Evolutionary conservation across 2,329 filamentous ascomycete species (phyloP).

Genomic region (Aspergillus aculeatinus): DNA sequence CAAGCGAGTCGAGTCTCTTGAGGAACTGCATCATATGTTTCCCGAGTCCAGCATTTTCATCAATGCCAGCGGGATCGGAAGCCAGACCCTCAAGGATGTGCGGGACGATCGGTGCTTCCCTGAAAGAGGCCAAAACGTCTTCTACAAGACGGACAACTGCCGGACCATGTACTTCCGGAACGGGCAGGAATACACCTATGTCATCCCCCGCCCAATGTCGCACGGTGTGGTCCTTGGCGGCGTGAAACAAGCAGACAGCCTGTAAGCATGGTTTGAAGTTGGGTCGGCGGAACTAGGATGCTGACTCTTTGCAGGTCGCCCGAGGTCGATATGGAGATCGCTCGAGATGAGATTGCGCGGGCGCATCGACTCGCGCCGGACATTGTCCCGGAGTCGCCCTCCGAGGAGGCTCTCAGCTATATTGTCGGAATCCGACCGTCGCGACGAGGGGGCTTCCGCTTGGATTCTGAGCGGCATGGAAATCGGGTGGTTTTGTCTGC

Average conservation of each 20-base stretch:
- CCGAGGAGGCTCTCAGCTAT: conserved; percentile 29
- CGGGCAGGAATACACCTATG: conserved; percentile 40
- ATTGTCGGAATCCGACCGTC: conserved; percentile 40
- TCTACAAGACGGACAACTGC: conserved; percentile 32
- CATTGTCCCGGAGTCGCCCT: conserved; percentile 33
- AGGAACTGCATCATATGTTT: conserved; percentile 36
- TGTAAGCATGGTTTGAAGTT: conserved; percentile 23
- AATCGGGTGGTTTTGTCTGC: conserved; percentile 33
- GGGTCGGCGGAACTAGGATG: neutral
- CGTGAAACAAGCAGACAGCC: conserved; percentile 33
- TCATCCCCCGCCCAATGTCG: conserved; percentile 38
- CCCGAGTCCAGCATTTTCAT: conserved; percentile 38
- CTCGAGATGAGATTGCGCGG: conserved; percentile 40
- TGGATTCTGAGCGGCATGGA: conserved; percentile 31
- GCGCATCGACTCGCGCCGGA: conserved; percentile 39
- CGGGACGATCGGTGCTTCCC: conserved; percentile 36
- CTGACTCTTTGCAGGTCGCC: conserved; percentile 26
- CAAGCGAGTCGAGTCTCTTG: conserved; percentile 33
- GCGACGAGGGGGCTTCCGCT: conserved; percentile 35
- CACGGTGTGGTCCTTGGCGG: conserved; percentile 37
- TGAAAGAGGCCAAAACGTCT: conserved; percentile 41
- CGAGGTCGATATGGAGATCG: conserved; percentile 38
- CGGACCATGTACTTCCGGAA: conserved; percentile 37
- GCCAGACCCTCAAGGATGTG: conserved; percentile 35
- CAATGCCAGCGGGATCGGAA: conserved; percentile 41